These are phyloP conservation scores for Eucalyptus victrix DNA, from an alignment of 345 rosid species.

Conservation along the genomic window DNA sequence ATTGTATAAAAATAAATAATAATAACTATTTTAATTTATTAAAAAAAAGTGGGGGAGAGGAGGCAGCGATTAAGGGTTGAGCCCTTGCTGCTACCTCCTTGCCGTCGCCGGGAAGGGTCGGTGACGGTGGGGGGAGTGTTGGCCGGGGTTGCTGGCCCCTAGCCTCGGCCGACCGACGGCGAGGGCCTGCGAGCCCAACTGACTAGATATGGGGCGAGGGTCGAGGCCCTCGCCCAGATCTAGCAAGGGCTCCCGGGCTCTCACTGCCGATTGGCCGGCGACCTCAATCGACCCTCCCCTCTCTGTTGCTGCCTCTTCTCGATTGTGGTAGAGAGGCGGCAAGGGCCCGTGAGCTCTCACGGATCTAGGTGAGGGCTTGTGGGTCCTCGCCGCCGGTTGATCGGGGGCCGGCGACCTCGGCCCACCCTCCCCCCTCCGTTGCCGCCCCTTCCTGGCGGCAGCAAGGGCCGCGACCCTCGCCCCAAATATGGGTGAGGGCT, in stretches of 20 bases:
- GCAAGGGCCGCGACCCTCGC: no score
- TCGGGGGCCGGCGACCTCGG: accelerated
- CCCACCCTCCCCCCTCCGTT: no score
- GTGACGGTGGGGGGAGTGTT: no score
- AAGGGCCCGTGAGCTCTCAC: no score
- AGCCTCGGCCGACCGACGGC: accelerated
- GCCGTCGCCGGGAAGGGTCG: accelerated
- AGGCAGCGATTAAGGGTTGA: accelerated
- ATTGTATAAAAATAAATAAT: no score
- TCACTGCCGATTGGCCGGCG: accelerated
- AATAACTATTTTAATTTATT: no score
- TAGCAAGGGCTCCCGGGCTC: accelerated
- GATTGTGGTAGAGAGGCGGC: accelerated
- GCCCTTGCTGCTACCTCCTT: accelerated
- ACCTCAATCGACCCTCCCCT: no score
- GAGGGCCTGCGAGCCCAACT: accelerated
- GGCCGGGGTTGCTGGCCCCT: accelerated
- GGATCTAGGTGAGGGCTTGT: accelerated
- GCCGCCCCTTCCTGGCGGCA: accelerated
- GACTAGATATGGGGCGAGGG: no score
- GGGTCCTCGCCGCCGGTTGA: accelerated
- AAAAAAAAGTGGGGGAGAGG: no score
- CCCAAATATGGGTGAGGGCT: no score
- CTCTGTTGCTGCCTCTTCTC: accelerated
- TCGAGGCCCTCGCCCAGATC: no score